Conservation (phyloP, 129 eudicot genomes). For the Pseudognaphalium luteoalbum region DNA sequence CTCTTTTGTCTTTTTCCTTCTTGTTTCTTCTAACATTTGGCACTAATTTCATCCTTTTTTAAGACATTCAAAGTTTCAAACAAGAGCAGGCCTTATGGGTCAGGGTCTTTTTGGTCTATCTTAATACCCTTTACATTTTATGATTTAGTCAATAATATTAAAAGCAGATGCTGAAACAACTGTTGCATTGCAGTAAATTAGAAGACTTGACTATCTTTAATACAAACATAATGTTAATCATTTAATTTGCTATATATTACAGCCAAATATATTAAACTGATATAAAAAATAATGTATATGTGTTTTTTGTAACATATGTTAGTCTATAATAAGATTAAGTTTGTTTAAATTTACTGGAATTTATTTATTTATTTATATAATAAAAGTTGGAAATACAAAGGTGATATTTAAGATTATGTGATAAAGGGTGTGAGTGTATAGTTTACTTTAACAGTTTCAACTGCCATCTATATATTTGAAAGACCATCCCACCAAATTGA, state of each 20-base stretch:
- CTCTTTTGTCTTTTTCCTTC: constrained; percentile 24
- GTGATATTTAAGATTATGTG: constrained; percentile 29
- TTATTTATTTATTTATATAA: background rate
- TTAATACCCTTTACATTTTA: constrained; percentile 14
- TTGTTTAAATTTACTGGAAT: background rate
- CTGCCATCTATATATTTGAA: constrained; percentile 27
- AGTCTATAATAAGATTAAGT: background rate
- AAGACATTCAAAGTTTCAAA: constrained; percentile 20
- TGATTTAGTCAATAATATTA: background rate
- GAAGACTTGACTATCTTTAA: background rate
- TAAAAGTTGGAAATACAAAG: constrained; percentile 15
- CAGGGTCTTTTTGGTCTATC: constrained; percentile 26
- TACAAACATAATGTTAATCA: background rate
- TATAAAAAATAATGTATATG: too few relatives aligned
- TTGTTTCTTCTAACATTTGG: constrained; percentile 36
- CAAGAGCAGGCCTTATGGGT: constrained; percentile 26
- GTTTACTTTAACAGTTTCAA: constrained; percentile 39
- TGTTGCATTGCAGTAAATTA: background rate
- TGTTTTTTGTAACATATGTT: too few relatives aligned
- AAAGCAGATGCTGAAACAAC: background rate
- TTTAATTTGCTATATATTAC: background rate
- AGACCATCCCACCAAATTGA: constrained; percentile 41
- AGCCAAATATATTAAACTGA: background rate
- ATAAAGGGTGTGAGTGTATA: constrained; percentile 18
- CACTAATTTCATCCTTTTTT: constrained; percentile 18